Evolutionary conservation across 2,329 filamentous ascomycete genomes (phyloP).

Genomic region (Aspergillus aculeatinus): DNA sequence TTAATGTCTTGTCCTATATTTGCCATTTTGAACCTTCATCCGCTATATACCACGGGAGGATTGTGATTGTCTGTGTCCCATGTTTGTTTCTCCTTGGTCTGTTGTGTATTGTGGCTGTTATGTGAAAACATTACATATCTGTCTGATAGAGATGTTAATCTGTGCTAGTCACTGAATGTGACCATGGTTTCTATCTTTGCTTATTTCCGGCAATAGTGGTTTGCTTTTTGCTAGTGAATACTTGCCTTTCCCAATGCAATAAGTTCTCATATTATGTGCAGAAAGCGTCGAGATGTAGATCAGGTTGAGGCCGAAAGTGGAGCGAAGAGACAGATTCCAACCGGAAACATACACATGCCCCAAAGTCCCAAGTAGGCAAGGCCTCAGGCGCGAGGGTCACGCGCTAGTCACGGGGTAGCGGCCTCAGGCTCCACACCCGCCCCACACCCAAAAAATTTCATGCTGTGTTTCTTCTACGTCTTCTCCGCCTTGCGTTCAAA

Average conservation of each 20-base stretch:
- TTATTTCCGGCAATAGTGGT: neutral
- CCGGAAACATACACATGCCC: slow-evolving; percentile 6
- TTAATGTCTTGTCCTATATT: slow-evolving; percentile 15
- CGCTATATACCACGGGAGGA: slow-evolving; percentile 28
- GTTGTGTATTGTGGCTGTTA: slow-evolving; percentile 3
- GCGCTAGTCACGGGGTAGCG: slow-evolving; percentile 18
- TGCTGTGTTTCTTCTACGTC: slow-evolving; percentile 5
- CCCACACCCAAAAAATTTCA: slow-evolving; percentile 25
- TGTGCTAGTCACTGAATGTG: neutral
- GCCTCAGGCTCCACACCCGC: slow-evolving; percentile 22
- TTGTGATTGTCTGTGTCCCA: slow-evolving; percentile 12
- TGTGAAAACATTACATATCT: slow-evolving; percentile 5
- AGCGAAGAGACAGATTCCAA: no score
- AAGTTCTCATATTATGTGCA: neutral
- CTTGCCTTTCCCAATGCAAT: neutral
- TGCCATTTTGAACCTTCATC: slow-evolving; percentile 6
- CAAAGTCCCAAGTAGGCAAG: slow-evolving; percentile 11
- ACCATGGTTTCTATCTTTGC: neutral
- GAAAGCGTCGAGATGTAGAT: neutral
- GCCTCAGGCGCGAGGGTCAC: slow-evolving; percentile 12
- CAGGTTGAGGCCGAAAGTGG: neutral
- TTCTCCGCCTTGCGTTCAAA: slow-evolving; percentile 7
- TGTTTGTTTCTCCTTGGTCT: slow-evolving; percentile 9
- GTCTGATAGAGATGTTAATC: neutral
- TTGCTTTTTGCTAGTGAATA: neutral